Evolutionary conservation across 169 alveolate species (phyloP).

Genomic region (Cyclospora cayetanensis): DNA sequence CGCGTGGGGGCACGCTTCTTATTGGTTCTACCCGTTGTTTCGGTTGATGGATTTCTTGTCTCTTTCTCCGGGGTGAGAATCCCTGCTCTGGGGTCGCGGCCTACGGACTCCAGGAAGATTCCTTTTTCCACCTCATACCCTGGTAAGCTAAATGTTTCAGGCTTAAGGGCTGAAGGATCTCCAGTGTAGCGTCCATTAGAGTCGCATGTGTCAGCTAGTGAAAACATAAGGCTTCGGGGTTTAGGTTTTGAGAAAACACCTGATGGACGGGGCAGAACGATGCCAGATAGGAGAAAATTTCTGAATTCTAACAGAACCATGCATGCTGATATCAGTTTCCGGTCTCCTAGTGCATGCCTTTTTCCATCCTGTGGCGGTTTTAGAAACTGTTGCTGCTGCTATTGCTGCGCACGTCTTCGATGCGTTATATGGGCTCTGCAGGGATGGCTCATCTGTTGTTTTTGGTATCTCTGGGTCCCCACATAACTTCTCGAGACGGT

Average conservation of each 20-base stretch:
- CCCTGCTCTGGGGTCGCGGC: neutral
- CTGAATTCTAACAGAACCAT: too few relatives aligned
- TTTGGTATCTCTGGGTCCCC: constrained; percentile 4
- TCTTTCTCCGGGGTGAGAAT: neutral
- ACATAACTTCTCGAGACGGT: neutral
- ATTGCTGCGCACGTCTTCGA: neutral
- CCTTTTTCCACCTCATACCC: neutral
- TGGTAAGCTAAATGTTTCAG: neutral
- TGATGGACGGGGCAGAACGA: too few relatives aligned
- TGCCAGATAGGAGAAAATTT: too few relatives aligned
- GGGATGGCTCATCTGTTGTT: neutral
- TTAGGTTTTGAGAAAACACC: neutral
- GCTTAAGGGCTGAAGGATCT: constrained; percentile 41
- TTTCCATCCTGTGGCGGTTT: too few relatives aligned
- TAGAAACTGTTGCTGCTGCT: neutral
- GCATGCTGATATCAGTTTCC: too few relatives aligned
- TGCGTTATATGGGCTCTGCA: neutral
- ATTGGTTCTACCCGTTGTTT: neutral
- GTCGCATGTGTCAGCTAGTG: too few relatives aligned
- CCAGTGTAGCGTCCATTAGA: too few relatives aligned
- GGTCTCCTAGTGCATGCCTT: too few relatives aligned
- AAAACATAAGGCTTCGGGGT: constrained; percentile 51
- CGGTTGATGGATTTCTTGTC: neutral
- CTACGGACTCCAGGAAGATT: neutral
- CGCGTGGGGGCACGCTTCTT: neutral